These are phyloP conservation scores for Kluyveromyces sp. DNA, from an alignment of 1,139 yeast species.

Conservation along the genomic window DNA sequence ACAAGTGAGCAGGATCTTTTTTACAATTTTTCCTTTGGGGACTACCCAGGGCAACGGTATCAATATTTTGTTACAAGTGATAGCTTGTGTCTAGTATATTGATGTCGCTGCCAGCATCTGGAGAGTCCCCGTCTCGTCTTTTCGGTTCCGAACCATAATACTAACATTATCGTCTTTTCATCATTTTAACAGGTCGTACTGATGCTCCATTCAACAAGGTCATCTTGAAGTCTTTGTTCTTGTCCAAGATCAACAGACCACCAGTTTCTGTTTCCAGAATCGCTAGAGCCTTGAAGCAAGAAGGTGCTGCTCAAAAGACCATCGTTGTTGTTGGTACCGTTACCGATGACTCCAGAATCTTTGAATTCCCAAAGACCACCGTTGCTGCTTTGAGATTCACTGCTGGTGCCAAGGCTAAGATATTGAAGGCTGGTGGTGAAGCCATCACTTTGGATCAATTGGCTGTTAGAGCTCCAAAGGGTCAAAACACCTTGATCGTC, in stretches of 20 bases:
- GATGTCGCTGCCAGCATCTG: background rate
- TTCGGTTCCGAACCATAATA: constrained; percentile 10
- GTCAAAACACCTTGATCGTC: constrained; percentile 94
- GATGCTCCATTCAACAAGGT: constrained; percentile 99
- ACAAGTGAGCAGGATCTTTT: constrained; percentile 27
- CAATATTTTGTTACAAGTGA: background rate
- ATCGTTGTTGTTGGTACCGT: constrained; percentile 99
- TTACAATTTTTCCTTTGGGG: constrained; percentile 8
- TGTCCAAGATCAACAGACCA: constrained; percentile 98
- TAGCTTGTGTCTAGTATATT: background rate
- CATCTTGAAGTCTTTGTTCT: constrained; percentile 86
- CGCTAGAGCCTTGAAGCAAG: constrained; percentile 70
- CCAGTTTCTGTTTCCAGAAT: constrained; percentile 96
- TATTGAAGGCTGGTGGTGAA: constrained; percentile 98
- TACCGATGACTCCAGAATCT: constrained; percentile 94
- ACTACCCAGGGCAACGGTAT: no score
- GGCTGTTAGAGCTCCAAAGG: constrained; percentile 98
- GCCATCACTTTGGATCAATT: constrained; percentile 98
- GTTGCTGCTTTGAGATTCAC: constrained; percentile 99
- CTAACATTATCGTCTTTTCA: constrained; percentile 10
- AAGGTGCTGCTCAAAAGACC: constrained; percentile 86
- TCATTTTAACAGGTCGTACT: constrained; percentile 67
- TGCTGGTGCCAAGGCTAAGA: constrained; percentile 97
- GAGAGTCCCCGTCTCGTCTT: constrained; percentile 3
- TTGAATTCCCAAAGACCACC: constrained; percentile 91